Percentiles rank a stretch among this genome's conserved stretches.
These are phyloP conservation scores for Triticum aestivum DNA, from an alignment of 176 grass and related monocot species.

Conservation along the genomic window IWGSC_CS_RefSeq_v2.1 NC_057797.1:637194582-637195081, in stretches of 20 bases:
- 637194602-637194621: slow-evolving; percentile 49
- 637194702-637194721: neutral
- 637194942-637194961: neutral
- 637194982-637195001: neutral
- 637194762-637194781: slow-evolving; percentile 35
- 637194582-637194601: neutral
- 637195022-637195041: neutral
- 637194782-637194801: slow-evolving; percentile 44
- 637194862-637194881: slow-evolving; percentile 79
- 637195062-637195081: too few species aligned
- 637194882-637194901: slow-evolving; percentile 52
- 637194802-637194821: slow-evolving; percentile 44
- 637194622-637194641: slow-evolving; percentile 78
- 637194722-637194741: slow-evolving; percentile 49
- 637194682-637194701: neutral
- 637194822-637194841: slow-evolving; percentile 86
- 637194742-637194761: slow-evolving; percentile 39
- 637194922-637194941: neutral
- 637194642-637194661: slow-evolving; percentile 42
- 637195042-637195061: too few species aligned
- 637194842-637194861: slow-evolving; percentile 78
- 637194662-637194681: neutral
- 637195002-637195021: neutral
- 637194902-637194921: neutral
- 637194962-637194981: neutral